phyloP scores from a whole-genome alignment of 2,329 filamentous ascomycete species.

The Claviceps sp. region DNA sequence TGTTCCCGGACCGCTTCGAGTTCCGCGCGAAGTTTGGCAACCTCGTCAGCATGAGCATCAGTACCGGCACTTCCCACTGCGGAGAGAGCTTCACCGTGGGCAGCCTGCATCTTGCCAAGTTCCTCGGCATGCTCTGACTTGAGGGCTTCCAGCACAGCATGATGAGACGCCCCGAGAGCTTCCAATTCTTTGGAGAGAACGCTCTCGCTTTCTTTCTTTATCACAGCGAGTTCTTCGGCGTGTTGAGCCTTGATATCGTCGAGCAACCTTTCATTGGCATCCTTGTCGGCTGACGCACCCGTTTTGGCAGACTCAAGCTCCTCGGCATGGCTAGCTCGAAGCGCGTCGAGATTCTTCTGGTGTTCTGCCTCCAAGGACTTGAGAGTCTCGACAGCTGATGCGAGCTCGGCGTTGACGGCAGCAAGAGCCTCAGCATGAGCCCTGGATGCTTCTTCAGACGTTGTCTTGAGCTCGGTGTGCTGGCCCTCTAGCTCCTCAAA shows the following conservation, averaged over 20 bases:
- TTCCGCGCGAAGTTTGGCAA: constrained; percentile 15
- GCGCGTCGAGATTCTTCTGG: constrained; percentile 38
- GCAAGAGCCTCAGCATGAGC: constrained; percentile 29
- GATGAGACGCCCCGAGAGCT: constrained; percentile 30
- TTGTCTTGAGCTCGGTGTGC: constrained; percentile 35
- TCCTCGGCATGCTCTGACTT: constrained; percentile 26
- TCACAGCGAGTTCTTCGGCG: constrained; percentile 32
- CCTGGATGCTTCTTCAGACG: constrained; percentile 22
- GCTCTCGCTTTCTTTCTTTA: constrained; percentile 29
- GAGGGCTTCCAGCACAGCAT: constrained; percentile 27
- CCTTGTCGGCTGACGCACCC: constrained; percentile 33
- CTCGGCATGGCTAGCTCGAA: constrained; percentile 44
- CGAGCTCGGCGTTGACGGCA: constrained; percentile 29
- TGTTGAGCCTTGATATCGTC: constrained; percentile 43
- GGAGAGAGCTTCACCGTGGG: constrained; percentile 19
- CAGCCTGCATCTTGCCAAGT: constrained; percentile 20
- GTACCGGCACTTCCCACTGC: constrained; percentile 18
- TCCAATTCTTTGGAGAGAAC: constrained; percentile 27
- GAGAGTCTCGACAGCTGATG: constrained; percentile 30
- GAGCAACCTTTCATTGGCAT: constrained; percentile 35
- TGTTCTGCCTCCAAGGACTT: constrained; percentile 39
- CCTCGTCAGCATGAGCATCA: constrained; percentile 16
- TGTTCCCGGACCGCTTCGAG: constrained; percentile 29
- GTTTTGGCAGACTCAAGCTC: constrained; percentile 44
- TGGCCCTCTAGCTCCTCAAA: constrained; percentile 46